These are phyloP conservation scores for Ilyonectria destructans DNA, from an alignment of 2,329 filamentous ascomycete species.

Conservation along the genomic window DNA sequence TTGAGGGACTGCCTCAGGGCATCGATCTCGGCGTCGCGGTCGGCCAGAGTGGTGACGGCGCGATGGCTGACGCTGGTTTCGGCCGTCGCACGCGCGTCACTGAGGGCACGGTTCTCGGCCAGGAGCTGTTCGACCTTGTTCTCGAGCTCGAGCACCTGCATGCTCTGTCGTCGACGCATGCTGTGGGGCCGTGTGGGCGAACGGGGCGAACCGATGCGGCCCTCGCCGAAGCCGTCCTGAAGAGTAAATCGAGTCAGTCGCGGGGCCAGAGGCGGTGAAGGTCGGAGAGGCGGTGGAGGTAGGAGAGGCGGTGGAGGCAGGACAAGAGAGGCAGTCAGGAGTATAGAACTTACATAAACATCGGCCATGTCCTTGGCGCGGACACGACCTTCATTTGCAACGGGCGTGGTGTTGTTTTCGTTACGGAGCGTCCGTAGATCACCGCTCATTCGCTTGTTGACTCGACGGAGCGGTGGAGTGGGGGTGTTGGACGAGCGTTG, in stretches of 20 bases:
- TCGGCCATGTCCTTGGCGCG: conserved; percentile 91
- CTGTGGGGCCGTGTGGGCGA: conserved; percentile 96
- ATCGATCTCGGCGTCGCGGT: conserved; percentile 91
- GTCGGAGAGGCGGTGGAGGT: conserved; percentile 15
- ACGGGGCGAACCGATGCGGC: conserved; percentile 86
- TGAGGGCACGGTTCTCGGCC: conserved; percentile 86
- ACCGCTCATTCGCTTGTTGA: conserved; percentile 79
- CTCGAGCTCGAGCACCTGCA: conserved; percentile 96
- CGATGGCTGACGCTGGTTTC: conserved; percentile 78
- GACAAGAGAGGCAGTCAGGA: neutral
- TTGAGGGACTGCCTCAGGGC: conserved; percentile 84
- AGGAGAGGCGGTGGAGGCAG: neutral
- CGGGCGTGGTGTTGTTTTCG: conserved; percentile 65
- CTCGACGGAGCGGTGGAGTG: conserved; percentile 81
- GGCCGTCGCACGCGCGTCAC: conserved; percentile 79
- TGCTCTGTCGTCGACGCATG: conserved; percentile 96
- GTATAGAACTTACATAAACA: conserved; percentile 84
- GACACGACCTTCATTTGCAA: conserved; percentile 90
- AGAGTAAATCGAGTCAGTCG: conserved; percentile 42
- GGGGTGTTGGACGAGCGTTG: conserved; percentile 57
- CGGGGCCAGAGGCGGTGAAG: neutral
- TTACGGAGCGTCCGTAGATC: conserved; percentile 71
- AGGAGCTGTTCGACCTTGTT: conserved; percentile 86
- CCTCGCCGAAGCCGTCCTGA: conserved; percentile 95
- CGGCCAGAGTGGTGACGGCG: conserved; percentile 80